Evolutionary conservation across 768 basidiomycete genomes (phyloP), one percentile per base, ranked within the genome.

Genomic region (Strobilomyces echinocephalus): DNA sequence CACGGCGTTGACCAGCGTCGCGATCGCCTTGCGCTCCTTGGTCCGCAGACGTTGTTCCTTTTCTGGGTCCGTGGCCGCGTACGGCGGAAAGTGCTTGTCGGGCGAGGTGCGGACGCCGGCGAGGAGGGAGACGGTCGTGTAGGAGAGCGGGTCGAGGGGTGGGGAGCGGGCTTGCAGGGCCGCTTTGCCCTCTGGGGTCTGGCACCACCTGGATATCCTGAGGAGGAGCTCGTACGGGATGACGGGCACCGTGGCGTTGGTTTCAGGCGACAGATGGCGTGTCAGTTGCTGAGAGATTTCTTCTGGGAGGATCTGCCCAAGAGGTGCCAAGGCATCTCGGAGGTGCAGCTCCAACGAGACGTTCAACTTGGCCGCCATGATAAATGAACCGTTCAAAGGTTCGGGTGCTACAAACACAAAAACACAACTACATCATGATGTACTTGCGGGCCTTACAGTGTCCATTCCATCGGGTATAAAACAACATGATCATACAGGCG

Each of bases 81-180:
- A 80, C 9, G 71, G 58, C 31, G 83, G 83, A 55, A 89, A 87
- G 34, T 76, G 82, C 50, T 85, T 80, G 53, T 87, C 82, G 20
- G 90, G 90, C 7, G 88, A 88, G n/a, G 89, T 85, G 41, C 77
- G 80, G 7, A 84, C 78, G 35, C 90, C 90, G 15, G 91, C 88
- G 6, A 93, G 80, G 34, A 93, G 73, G 18, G 88, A 72, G 36
- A 90, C 72, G 82, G 89, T 90, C 7, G 77, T 72, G 65, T 88
- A 91, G 14, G 78, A 73, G 20, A 71, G 70, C 5, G 81, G 72
- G 53, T 82, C 69, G 44, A 90, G 72, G 2, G 74, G 68, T 10
- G 75, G 76, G 7, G 72, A 70, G 34, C 55, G 65, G 60, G 48
- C 81, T 72, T 46, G 66, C 60, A 81, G 65, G 4, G 69, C 62